Percentiles rank a stretch among this genome's conserved stretches.
Evolutionary conservation across 441 rosid genomes (phyloP).

Genomic region (Raphanus hybrid): DNA sequence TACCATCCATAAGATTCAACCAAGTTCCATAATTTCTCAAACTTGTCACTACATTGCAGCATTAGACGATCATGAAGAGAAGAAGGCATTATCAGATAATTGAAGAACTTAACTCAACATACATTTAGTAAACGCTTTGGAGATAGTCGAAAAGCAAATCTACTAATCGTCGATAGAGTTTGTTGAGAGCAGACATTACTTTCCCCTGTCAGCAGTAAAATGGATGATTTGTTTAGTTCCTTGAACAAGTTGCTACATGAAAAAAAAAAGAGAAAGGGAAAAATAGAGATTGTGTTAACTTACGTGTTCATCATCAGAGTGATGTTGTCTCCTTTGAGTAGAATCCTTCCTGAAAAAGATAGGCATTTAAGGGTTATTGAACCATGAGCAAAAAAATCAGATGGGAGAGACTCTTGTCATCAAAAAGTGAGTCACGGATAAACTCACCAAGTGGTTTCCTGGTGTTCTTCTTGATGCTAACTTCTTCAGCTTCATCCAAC

Average conservation of each 20-base stretch:
- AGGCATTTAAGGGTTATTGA: neutral
- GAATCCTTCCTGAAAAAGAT: constrained; percentile 67
- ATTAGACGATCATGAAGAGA: constrained; percentile 16
- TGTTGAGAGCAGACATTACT: constrained; percentile 32
- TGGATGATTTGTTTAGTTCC: neutral
- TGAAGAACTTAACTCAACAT: constrained; percentile 20
- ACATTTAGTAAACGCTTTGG: constrained; percentile 21
- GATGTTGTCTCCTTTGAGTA: constrained; percentile 87
- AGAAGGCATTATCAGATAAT: constrained; percentile 21
- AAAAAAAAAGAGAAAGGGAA: neutral
- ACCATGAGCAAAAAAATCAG: constrained; percentile 9
- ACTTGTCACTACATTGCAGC: constrained; percentile 24
- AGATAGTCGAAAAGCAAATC: neutral
- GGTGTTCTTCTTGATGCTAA: constrained; percentile 78
- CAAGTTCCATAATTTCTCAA: constrained; percentile 27
- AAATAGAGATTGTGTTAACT: constrained; percentile 35
- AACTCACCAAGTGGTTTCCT: constrained; percentile 76
- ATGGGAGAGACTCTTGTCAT: neutral
- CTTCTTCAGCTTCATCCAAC: constrained; percentile 92
- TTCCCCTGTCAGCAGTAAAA: constrained; percentile 37
- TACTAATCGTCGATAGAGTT: constrained; percentile 12
- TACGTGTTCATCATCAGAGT: constrained; percentile 92
- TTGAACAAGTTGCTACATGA: constrained; percentile 1
- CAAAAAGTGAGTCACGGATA: neutral
- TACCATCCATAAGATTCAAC: constrained; percentile 12